Conservation (phyloP, 306 rosid genomes). For the Castanea sativa region DNA sequence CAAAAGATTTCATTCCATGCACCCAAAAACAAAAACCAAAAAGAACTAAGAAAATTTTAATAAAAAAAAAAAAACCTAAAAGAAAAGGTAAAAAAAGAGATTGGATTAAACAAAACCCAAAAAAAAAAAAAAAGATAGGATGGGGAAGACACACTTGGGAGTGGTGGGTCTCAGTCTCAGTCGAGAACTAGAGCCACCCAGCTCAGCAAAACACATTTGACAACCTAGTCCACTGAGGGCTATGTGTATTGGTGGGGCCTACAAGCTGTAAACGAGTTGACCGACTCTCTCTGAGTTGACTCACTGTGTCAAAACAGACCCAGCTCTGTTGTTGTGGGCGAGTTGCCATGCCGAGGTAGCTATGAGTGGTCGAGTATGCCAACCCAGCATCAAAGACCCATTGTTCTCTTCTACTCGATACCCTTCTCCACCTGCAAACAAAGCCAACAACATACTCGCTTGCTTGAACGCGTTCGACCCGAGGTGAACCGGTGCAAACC, state of each 20-base stretch:
- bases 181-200: conserved; percentile 41
- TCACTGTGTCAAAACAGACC: conserved; percentile 37
- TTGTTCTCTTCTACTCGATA: conserved; percentile 78
- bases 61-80: not conserved
- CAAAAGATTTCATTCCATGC: conserved; percentile 43
- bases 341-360: conserved; percentile 90
- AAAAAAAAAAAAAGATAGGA: not conserved
- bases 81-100: conserved; percentile 18
- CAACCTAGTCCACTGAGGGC: conserved; percentile 7
- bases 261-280: not conserved
- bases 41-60: conserved; percentile 15
- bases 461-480: conserved; percentile 95
- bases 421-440: conserved; percentile 81
- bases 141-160: conserved; percentile 22
- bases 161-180: conserved; percentile 61
- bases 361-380: conserved; percentile 91
- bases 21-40: conserved; percentile 22
- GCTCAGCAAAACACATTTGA: conserved; percentile 54
- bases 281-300: conserved; percentile 26
- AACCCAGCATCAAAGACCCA: conserved; percentile 75
- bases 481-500: conserved; percentile 63
- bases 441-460: conserved; percentile 75
- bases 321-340: conserved; percentile 11
- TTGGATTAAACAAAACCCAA: not conserved
- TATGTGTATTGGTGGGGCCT: not conserved